Evolutionary conservation across 2,329 filamentous ascomycete genomes (phyloP), one percentile per base, ranked within the genome.

Genomic region (Ophiostoma pallidulum): DNA sequence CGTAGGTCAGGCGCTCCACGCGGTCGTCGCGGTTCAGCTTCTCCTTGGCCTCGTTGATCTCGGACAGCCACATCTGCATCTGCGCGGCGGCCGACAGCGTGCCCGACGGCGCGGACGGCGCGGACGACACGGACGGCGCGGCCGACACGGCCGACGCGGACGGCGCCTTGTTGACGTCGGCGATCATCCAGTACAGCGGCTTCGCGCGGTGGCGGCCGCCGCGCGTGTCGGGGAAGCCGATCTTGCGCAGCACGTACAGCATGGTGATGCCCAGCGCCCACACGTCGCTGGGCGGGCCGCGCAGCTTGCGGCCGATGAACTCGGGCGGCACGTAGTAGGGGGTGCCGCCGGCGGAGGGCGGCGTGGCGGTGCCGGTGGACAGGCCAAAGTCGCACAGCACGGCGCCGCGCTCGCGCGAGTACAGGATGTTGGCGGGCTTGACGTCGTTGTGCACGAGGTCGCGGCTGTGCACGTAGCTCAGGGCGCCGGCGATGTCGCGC

Each of bases 271-370:
- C 76, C 26, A 80, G 62, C 0, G 75, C 76, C 75, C 76, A 80
- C 8, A 78, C 74, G 53, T 80, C 76, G 26, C 75, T 76, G 2
- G 74, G 64, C 4, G 71, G 60, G 4, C 76, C 76, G 28, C 76
- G 74, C 40, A 69, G 64, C 58, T 72, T 75, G 45, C 67, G 63
- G 12, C 71, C 73, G 50, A 80, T 76, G 58, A 77, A 80, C 59
- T 80, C 77, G 19, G 76, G 76, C 1, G 77, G 75, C 18, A 80
- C 69, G 57, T 80, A 80, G 61, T 77, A 80, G 12, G 77, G 77
- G 13, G 77, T 80, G 42, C 77, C 77, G 22, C 76, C 76, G 8
- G 68, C 68, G 3, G 67, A 71, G 12, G 69, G 66, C 4, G 70
- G 66, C 51, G 69, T 71, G 47, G 59, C 62, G 18, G 66, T 66